A percentile compares a stretch with the other conserved stretches of the same genome.
phyloP scores from a whole-genome alignment of 768 basidiomycete species.

The Russula dissimulans region DNA sequence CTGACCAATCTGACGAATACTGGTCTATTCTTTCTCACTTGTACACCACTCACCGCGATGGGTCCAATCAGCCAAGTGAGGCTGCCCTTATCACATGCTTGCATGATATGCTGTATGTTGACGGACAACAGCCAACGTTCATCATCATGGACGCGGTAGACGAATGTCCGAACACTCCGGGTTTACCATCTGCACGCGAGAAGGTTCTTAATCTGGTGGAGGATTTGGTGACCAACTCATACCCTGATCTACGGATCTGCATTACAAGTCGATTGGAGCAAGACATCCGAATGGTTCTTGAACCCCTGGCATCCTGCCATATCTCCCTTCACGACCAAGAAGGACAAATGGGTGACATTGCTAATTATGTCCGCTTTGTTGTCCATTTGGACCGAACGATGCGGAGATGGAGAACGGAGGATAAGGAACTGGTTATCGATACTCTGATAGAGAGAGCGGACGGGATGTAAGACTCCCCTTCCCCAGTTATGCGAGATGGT shows the following conservation, averaged over 20 bases:
- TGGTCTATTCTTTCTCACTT: neutral
- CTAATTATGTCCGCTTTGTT: neutral
- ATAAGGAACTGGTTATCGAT: neutral
- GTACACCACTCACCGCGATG: neutral
- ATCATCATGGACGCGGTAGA: neutral
- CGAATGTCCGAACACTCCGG: neutral
- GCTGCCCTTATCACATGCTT: neutral
- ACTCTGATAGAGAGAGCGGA: neutral
- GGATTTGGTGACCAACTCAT: neutral
- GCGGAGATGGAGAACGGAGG: neutral
- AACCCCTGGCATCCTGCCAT: neutral
- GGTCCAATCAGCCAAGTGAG: neutral
- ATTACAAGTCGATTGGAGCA: conserved; percentile 3
- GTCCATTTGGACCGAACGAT: neutral
- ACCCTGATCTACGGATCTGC: neutral
- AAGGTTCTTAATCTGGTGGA: neutral
- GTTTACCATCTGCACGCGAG: neutral
- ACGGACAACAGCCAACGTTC: neutral
- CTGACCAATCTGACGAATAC: neutral
- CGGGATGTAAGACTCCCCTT: neutral
- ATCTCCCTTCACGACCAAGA: neutral
- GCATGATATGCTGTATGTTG: neutral
- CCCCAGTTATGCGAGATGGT: neutral
- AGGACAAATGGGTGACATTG: neutral
- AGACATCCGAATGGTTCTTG: neutral